Evolutionary conservation across 768 basidiomycete genomes (phyloP).

Genomic region (Austroboletus eburneus): DNA sequence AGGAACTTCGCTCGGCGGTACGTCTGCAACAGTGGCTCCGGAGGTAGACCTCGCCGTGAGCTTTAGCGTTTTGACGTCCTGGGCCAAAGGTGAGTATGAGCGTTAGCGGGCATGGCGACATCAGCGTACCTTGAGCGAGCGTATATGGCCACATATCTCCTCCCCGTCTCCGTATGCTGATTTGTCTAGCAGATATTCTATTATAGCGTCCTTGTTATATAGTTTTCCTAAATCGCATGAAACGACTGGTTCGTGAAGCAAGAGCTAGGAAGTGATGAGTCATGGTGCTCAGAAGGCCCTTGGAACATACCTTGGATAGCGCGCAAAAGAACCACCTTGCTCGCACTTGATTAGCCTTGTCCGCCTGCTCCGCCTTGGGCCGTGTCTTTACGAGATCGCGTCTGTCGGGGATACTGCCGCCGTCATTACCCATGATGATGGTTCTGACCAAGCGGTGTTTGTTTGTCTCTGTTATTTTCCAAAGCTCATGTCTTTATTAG

Average conservation of each 20-base stretch:
- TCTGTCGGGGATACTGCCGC: conserved; percentile 83
- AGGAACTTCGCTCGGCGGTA: conserved; percentile 44
- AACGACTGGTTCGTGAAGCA: conserved; percentile 86
- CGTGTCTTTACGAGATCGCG: conserved; percentile 72
- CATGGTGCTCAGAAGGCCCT: no score
- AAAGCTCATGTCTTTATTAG: conserved; percentile 18
- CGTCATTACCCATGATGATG: conserved; percentile 76
- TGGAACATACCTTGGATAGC: conserved; percentile 80
- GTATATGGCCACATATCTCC: conserved; percentile 88
- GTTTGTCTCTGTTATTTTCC: conserved; percentile 25
- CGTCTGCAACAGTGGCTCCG: conserved; percentile 27
- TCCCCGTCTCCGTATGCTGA: conserved; percentile 86
- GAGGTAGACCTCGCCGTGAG: conserved; percentile 74
- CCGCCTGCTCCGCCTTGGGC: conserved; percentile 82
- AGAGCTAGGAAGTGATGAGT: conserved; percentile 55
- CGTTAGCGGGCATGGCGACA: no score
- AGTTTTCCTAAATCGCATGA: conserved; percentile 90
- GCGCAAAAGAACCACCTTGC: conserved; percentile 94
- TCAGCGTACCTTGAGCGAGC: conserved; percentile 80
- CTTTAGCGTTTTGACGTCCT: conserved; percentile 85
- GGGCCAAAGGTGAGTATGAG: neutral
- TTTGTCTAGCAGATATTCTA: conserved; percentile 86
- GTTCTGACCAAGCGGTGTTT: conserved; percentile 6
- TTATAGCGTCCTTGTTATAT: conserved; percentile 92
- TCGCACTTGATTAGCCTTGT: conserved; percentile 84